Base-by-base conservation (phyloP, 768 basidiomycete species). In the Lenzites betulinus region DNA sequence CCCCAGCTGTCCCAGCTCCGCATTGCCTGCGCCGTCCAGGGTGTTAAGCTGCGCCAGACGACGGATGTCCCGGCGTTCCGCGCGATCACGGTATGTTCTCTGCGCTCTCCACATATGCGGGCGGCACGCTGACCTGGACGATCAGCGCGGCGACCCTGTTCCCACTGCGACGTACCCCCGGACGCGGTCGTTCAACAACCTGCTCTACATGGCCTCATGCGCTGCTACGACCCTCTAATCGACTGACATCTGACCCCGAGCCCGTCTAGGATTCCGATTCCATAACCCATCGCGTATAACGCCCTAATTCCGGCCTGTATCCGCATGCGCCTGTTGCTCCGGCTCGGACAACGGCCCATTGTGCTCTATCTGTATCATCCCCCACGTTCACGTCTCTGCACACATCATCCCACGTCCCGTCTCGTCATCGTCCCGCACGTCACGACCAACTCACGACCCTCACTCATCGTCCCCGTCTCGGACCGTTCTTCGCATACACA, bases 1-100 rank as follows among this genome's bases (percentile, higher is more conserved):
- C 73, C 79, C 39, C 77, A 81, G 63, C 76, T 88, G 35, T 66
- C 82, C 23, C 75, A 77, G 39, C 74, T 92, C 60, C 84, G 80
- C 73, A 84, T 87, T 65, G 81, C 81, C 4, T 92, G 89, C 71
- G 86, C 85, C 16, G 78, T 78, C 66, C 77, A 78, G 60, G 88
- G 88, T 48, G 76, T 90, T 46, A 80, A 81, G 28, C 70, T 90
- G 64, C 71, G 73, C 54, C 71, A 84, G 36, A 81, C 81, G 28
- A 72, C 71, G 48, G 81, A 87, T 66, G 74, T 89, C 42, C 72
- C 75, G 59, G 70, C 70, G 57, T 86, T 87, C 71, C 82, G 89
- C 51, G 67, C 75, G 44, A 69, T 81, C 66, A 70, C 77, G 58
- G 84, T 87, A 68, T 69, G 84, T 77, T 23, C 23, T 16, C 26